Base-by-base conservation (phyloP, 306 rosid genomes). In the Sicyos baderoa region DNA sequence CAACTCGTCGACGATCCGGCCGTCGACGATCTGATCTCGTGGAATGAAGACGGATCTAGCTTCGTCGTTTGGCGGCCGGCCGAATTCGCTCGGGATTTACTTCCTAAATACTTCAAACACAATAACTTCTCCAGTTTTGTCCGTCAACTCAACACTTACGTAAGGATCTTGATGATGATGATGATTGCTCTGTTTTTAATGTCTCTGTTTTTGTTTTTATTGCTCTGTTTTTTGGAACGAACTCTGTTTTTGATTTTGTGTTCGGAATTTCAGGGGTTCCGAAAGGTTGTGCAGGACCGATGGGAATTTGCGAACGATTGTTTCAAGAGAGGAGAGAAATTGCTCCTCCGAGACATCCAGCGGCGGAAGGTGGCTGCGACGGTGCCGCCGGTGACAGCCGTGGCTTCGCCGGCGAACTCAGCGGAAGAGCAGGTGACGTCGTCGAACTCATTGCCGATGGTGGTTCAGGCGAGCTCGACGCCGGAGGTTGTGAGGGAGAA, bases 61-160 rank as follows among this genome's bases (percentile, higher is more conserved):
- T 93, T 93, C 83, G 82, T 93, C 2, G 99, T 93, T 62, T 88
- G 97, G 99, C 79, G 87, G 65, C 94, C 99, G 0, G 99, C 97
- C 6, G 99, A 93, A 68, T 93, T 93, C 74, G 99, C 99, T 45
- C 83, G 99, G 54, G 99, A 93, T 88, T 86, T 93, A 82, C 97
- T 93, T 49, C 99, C 99, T 0, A 86, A 90, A 75, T 90, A 86
- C 68, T 93, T 93, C 79, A 90, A 93, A 45, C 97, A 93, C 79
- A 93, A 93, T 32, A 93, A 93, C 51, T 93, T 90, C 73, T 93
- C 99, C 62, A 93, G 99, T 78, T 93, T 93, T 74, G 99, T 93
- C 65, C 97, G 99, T 50, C 99, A 93, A 61, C 96, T 93, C 27
- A 93, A 93, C 77, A 93, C 99, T 61, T 93, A 93, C 77, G 98